These are phyloP conservation scores for Pleurotus eryngii DNA, from an alignment of 768 basidiomycete genomes.

Conservation along the genomic window DNA sequence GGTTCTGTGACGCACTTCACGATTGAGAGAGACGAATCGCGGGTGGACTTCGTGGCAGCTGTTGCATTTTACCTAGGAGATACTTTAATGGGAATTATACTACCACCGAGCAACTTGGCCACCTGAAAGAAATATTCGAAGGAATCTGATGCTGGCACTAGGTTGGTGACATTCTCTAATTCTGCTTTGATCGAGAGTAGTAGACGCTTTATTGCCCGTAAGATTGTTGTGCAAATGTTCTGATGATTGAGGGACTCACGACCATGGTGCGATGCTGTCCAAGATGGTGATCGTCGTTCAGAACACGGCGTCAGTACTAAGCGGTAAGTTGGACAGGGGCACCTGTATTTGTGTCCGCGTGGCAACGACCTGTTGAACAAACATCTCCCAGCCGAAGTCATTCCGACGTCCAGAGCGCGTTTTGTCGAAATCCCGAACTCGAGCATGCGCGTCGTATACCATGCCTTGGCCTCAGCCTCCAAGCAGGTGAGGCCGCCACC, in stretches of 20 bases:
- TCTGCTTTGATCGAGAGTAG: slow-evolving; percentile 74
- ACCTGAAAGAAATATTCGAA: slow-evolving; percentile 82
- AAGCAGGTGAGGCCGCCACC: not conserved
- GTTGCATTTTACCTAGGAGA: slow-evolving; percentile 65
- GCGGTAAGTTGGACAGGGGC: not conserved
- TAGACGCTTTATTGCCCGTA: slow-evolving; percentile 24
- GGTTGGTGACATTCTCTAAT: slow-evolving; percentile 72
- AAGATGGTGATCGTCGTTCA: too few species aligned
- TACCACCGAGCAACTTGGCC: slow-evolving; percentile 19
- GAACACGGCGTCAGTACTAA: too few species aligned
- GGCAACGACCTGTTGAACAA: not conserved
- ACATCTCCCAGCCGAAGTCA: not conserved
- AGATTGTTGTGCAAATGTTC: not conserved
- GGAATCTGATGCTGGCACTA: slow-evolving; percentile 60
- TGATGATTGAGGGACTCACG: not conserved
- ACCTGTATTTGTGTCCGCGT: not conserved
- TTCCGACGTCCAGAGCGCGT: too few species aligned
- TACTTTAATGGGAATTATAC: not conserved
- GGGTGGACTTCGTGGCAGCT: slow-evolving; percentile 77
- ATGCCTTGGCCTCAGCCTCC: not conserved
- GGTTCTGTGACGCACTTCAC: slow-evolving; percentile 39
- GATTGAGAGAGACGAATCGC: slow-evolving; percentile 70
- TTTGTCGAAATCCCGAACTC: not conserved
- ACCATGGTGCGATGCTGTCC: not conserved
- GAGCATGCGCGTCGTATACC: not conserved